Evolutionary conservation across 805 yeast species (phyloP).

Genomic region (Candida sanyiensis): DNA sequence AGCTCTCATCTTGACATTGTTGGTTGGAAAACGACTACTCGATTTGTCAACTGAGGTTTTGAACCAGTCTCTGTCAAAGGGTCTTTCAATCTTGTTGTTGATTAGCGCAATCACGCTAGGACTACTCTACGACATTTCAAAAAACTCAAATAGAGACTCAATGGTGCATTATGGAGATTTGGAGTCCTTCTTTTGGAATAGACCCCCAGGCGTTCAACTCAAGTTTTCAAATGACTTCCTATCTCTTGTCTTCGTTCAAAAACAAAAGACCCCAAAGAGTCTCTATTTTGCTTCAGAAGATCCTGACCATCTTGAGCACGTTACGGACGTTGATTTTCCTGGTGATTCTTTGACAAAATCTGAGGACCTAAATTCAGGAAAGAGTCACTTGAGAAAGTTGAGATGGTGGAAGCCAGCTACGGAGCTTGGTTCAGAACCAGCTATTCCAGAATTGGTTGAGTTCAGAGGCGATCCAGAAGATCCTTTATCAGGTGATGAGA

Average conservation of each 20-base stretch:
- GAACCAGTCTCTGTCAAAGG: not conserved
- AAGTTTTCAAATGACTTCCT: constrained; percentile 8
- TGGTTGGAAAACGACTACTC: constrained; percentile 3
- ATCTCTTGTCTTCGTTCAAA: constrained; percentile 1
- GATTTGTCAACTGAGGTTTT: not conserved
- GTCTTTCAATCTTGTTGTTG: constrained; percentile 1
- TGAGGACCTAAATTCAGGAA: not conserved
- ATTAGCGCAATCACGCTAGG: constrained; percentile 3
- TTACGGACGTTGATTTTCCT: too few species aligned
- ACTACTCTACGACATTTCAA: not conserved
- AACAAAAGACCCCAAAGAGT: not conserved
- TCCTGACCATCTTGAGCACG: not conserved
- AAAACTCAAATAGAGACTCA: not conserved
- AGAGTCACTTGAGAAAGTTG: constrained; percentile 2
- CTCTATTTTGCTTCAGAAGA: not conserved
- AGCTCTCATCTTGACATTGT: constrained; percentile 2
- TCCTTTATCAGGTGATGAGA: not conserved
- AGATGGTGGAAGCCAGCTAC: constrained; percentile 8
- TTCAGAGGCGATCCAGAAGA: not conserved
- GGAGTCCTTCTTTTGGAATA: constrained; percentile 7
- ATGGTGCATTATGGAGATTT: constrained; percentile 4
- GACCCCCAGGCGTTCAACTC: not conserved
- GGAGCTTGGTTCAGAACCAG: not conserved
- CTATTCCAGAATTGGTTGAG: constrained; percentile 2
- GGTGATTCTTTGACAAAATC: too few species aligned